Base-by-base conservation (phyloP, 192 early-diverging fungal species). In the Coemansia aciculifera region DNA sequence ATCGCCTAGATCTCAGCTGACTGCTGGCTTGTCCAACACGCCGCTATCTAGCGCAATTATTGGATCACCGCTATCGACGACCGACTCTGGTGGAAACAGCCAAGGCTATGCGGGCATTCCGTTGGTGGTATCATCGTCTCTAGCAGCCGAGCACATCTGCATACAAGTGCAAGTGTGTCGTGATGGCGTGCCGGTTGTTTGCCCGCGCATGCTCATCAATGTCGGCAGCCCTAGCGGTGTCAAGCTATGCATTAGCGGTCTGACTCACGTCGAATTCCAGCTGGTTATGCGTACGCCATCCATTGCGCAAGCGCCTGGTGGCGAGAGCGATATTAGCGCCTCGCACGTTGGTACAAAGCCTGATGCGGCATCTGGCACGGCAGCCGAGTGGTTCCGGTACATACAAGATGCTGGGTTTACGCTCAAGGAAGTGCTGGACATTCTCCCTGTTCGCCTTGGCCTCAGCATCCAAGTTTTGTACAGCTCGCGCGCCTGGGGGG, bases 131-230 rank as follows among this genome's bases (percentile, higher is more conserved):
- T 78, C 81, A 23, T 78, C 76, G 12, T 83, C 81, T 9, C 81
- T 99, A n/a, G 93, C 94, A 1, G 90, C 95, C 39, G 93, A 97
- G 71, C 95, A 98, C 72, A 78, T 99, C 6, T 91, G 91, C 62
- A 78, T 97, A 5, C 90, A 91, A 34, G 91, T 98, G 27, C 96
- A 98, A 67, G 78, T 97, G 17, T 97, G 96, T 5, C 82, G 87
- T 49, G 95, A 99, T 71, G 81, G 87, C 19, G 85, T 95, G 0
- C 93, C 96, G 0, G 94, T 98, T 19, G 89, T 98, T 5, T 94
- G 88, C 78, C 80, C 91, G 9, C 74, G 88, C 65, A 44, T 69
- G 54, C 71, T 75, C 57, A 54, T 90, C 37, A 42, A 74, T 2
- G 48, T 81, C 15, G 72, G 81, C 48, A 64, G 72, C 3, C 63